phyloP scores from a whole-genome alignment of 306 rosid genomes.

The Quercus bicolor region DNA sequence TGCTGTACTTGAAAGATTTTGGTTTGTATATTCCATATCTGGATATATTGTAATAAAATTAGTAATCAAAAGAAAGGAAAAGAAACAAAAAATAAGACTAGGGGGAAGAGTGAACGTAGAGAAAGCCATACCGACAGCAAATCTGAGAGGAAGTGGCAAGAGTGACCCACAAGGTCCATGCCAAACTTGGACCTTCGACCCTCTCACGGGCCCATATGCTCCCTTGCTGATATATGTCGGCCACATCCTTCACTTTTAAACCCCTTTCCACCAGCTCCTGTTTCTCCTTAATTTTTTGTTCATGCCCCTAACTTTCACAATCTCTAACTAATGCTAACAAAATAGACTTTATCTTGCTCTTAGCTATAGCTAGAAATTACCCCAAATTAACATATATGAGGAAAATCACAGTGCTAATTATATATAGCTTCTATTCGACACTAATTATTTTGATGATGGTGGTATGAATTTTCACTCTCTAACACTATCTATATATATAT shows the following conservation, averaged over 20 bases:
- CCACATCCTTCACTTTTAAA: conserved; percentile 35
- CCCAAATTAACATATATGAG: conserved; percentile 31
- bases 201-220: conserved; percentile 55
- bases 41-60: neutral
- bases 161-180: conserved; percentile 52
- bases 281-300: conserved; percentile 16
- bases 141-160: conserved; percentile 44
- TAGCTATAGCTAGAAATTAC: conserved; percentile 15
- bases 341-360: conserved; percentile 2
- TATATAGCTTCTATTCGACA: neutral
- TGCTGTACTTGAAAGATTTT: too few relatives aligned
- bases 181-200: conserved; percentile 24
- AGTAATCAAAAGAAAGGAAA: neutral
- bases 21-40: too few relatives aligned
- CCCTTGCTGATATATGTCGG: conserved; percentile 46
- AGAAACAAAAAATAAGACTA: conserved; percentile 4
- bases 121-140: conserved; percentile 60
- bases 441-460: neutral
- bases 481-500: neutral
- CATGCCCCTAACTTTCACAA: conserved; percentile 2
- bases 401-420: conserved; percentile 10
- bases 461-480: conserved; percentile 15
- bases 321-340: conserved; percentile 2
- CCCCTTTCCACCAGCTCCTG: conserved; percentile 10
- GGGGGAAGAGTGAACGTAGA: conserved; percentile 8